Evolutionary conservation across 495 filamentous ascomycete genomes (phyloP), one percentile per base, ranked within the genome.

Genomic region (Neurospora sp.): DNA sequence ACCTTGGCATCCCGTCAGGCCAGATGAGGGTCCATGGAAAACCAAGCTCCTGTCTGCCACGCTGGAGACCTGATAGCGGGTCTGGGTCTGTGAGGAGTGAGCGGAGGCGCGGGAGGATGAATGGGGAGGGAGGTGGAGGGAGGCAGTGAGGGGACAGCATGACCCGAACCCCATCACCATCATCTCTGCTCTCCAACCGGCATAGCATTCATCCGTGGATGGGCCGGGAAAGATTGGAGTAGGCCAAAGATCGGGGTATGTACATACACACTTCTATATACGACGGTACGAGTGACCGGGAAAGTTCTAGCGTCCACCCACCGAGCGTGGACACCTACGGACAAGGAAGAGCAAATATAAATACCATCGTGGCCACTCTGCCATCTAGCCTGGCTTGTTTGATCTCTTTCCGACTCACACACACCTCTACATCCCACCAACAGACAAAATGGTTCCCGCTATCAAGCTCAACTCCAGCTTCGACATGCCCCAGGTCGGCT

Each of bases 401-500:
- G 72, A 72, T 75, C 72, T 77, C 38, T 69, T 70, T 65, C 70
- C 42, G 74, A 45, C 38, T 16, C 35, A 61, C 20, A 70, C 16
- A 35, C n/a, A 41, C 20, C 38, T 37, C 42, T 20, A 70, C 40
- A 39, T 35, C 68, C 41, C 69, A 38, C 16, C 48, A 68, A 71
- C 68, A 74, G n/a, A 70, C 42, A 69, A 70, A 75, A 83, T 82
- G 81, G 75, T 75, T 75, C 87, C 89, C 65, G 89, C 85, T 72
- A 84, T 94, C 83, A 95, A 93, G 85, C 89, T 96, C 72, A 94
- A 86, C 85, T 91, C 86, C 83, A 92, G 93, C 81, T 84, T 90
- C 81, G 87, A 93, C 75, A 97, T 97, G 93, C 93, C 93, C 79
- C 87, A 92, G 80, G 93, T 97, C 79, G 93, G 93, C 81, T 87